Base-by-base conservation (phyloP, 768 basidiomycete species). In the Lactarius vividus region DNA sequence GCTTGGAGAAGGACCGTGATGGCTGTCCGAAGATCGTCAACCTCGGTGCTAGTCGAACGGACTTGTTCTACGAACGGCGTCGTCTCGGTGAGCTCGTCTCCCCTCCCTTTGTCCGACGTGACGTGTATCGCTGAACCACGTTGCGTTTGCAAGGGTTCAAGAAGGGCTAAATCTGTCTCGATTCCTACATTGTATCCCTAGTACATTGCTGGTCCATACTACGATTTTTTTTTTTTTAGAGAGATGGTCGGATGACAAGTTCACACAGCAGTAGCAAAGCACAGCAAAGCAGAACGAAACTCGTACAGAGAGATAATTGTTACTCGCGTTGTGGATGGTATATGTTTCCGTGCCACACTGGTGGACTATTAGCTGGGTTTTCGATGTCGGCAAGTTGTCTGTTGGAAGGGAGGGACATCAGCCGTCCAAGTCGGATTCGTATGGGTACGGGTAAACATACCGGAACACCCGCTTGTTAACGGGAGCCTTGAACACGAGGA, bases 1-100 rank as follows among this genome's bases (percentile, higher is more conserved):
- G 96, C 58, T 79, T 98, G 58, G 97, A 99, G 75, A 98, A 98
- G 74, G 96, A 98, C 72, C 82, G 97, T 40, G 97, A 99, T 76
- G 97, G 97, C 0, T 99, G 97, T 80, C 95, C 95, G 9, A 98
- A 98, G 85, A 94, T 96, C 72, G 94, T 96, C 68, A 96, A 97
- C 74, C 82, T 97, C n/a, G 95, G 95, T 64, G 94, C 94, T 10
- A 92, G 92, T 73, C 83, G 94, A 72, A 96, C 94, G 56, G 94
- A 95, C 75, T 75, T 95, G 54, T 96, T 96, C 83, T 96, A 95
- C 72, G 94, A 96, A 76, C 82, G 93, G 67, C 86, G 92, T 73
- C 84, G 92, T 73, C 78, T 94, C 67, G 92, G 92, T 91, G 72
- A 49, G 84, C 75, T 37, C 40, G 18, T n/a, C 16, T 29, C 15